Evolutionary conservation across 1,284 basidiomycete genomes (phyloP).

Genomic region (Cryptococcus sp.): DNA sequence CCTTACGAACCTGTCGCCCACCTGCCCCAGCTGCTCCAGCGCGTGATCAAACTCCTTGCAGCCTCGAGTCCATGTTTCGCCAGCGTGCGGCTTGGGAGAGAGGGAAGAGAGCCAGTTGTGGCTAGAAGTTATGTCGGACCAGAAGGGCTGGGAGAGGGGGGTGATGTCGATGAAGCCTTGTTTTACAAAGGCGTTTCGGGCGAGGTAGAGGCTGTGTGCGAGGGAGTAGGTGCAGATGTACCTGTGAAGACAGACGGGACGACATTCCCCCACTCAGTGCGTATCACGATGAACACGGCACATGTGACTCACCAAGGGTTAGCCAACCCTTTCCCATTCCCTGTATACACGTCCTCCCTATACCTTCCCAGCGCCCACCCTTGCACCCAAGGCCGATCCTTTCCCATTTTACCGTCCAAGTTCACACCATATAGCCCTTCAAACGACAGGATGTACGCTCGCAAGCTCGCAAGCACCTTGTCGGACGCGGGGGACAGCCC

Average conservation of each 20-base stretch:
- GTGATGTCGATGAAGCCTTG: constrained; percentile 27
- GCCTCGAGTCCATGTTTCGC: constrained; percentile 2
- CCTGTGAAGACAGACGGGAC: constrained; percentile 14
- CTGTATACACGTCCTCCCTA: constrained; percentile 52
- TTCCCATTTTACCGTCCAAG: neutral
- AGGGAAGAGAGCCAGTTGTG: neutral
- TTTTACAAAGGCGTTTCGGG: constrained; percentile 20
- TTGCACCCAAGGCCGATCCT: constrained; percentile 26
- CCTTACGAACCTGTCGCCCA: constrained; percentile 44
- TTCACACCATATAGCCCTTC: constrained; percentile 50
- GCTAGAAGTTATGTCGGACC: constrained; percentile 28
- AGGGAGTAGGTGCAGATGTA: constrained; percentile 50
- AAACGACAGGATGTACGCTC: constrained; percentile 43
- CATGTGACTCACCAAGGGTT: constrained; percentile 49
- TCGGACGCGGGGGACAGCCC: constrained; percentile 18
- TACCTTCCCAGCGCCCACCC: constrained; percentile 53
- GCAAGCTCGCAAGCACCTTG: constrained; percentile 43
- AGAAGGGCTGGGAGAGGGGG: constrained; percentile 36
- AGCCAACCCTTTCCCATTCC: constrained; percentile 42
- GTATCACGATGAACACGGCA: neutral
- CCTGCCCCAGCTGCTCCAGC: constrained; percentile 23
- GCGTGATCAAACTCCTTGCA: constrained; percentile 23
- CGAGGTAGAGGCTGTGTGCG: constrained; percentile 48
- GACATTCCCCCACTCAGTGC: neutral
- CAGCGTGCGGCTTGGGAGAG: neutral